Conservation (phyloP, 768 basidiomycete genomes). For the Neoboletus magnificus region DNA sequence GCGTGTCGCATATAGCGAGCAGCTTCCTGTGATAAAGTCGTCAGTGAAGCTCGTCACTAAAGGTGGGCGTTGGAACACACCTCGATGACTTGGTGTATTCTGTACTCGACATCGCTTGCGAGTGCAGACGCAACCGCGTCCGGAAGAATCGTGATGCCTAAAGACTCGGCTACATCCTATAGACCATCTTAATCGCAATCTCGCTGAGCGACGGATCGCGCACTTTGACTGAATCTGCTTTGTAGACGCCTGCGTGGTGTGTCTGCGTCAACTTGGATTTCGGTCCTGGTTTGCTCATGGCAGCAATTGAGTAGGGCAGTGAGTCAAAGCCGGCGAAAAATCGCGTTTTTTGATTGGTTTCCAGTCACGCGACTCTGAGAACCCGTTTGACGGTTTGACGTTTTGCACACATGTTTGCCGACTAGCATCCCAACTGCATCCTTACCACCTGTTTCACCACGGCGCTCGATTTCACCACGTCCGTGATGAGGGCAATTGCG, state of each 20-base stretch:
- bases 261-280: constrained; percentile 46
- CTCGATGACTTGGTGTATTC: constrained; percentile 93
- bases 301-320: not conserved
- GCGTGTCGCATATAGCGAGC: constrained; percentile 96
- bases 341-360: too few relatives aligned
- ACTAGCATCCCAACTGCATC: too few relatives aligned
- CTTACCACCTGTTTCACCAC: not conserved
- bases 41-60: not conserved
- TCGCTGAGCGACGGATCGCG: constrained; percentile 17
- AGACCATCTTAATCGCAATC: constrained; percentile 10
- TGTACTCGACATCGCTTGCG: constrained; percentile 95
- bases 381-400: too few relatives aligned
- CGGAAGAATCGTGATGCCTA: constrained; percentile 71
- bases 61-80: constrained; percentile 37
- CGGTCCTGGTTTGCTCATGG: constrained; percentile 42
- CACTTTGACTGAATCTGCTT: constrained; percentile 61
- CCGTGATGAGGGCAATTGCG: not conserved
- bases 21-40: constrained; percentile 58
- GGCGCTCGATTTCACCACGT: not conserved
- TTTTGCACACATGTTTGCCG: too few relatives aligned
- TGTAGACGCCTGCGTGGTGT: constrained; percentile 60
- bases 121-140: constrained; percentile 79
- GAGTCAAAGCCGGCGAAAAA: too few relatives aligned
- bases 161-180: constrained; percentile 88
- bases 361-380: too few relatives aligned